Percentiles rank a stretch among this genome's conserved stretches.
These are phyloP conservation scores for sweet orange (Citrus sinensis) DNA, from an alignment of 345 rosid genomes.

Conservation along the genomic window DNA sequence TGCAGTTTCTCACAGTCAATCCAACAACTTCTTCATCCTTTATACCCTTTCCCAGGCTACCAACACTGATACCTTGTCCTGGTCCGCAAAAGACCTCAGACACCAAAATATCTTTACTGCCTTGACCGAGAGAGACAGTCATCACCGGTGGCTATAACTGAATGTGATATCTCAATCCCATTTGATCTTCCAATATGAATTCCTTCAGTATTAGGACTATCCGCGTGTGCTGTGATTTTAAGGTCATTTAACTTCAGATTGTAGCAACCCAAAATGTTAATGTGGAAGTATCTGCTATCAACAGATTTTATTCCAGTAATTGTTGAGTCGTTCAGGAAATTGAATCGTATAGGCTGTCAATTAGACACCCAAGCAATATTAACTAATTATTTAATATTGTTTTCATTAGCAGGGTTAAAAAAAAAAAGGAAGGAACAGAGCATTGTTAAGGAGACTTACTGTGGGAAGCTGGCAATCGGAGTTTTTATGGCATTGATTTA, in stretches of 20 bases:
- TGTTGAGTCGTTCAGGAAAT: slow-evolving; percentile 10
- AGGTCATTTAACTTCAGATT: slow-evolving; percentile 9
- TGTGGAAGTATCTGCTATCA: slow-evolving; percentile 24
- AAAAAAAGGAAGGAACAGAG: too few species aligned
- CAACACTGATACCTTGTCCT: slow-evolving; percentile 31
- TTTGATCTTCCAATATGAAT: slow-evolving; percentile 27
- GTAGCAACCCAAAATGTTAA: slow-evolving; percentile 21
- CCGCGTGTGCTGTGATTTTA: slow-evolving; percentile 8
- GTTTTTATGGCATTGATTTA: not conserved
- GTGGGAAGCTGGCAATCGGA: slow-evolving; percentile 8
- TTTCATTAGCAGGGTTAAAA: too few species aligned
- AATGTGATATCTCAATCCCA: slow-evolving; percentile 12
- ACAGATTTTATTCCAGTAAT: slow-evolving; percentile 19
- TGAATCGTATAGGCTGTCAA: slow-evolving; percentile 24
- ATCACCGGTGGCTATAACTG: slow-evolving; percentile 27
- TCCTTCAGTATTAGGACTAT: slow-evolving; percentile 31
- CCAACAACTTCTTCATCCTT: not conserved
- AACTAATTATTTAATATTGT: too few species aligned
- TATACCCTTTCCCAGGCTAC: not conserved
- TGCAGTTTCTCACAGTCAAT: not conserved
- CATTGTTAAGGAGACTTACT: too few species aligned
- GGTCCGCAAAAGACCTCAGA: slow-evolving; percentile 24
- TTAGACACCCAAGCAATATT: too few species aligned
- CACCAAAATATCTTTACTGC: slow-evolving; percentile 10
- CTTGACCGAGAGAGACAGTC: slow-evolving; percentile 36